phyloP scores from a whole-genome alignment of 2,329 filamentous ascomycete species.

The Camillea tinctor region DNA sequence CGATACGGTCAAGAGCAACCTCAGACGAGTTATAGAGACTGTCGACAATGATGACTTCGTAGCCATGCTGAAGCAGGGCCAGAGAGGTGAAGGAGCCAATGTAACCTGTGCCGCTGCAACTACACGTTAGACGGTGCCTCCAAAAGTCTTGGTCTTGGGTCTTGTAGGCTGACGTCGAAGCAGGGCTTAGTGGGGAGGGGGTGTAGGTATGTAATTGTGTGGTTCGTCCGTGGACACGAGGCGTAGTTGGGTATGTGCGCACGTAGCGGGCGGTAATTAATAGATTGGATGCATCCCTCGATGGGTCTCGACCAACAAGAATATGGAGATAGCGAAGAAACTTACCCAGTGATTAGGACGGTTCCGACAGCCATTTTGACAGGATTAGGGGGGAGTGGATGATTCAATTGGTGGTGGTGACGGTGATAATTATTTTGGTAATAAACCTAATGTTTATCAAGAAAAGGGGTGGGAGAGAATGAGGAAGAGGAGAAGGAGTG shows the following conservation, averaged over 20 bases:
- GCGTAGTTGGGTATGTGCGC: background rate
- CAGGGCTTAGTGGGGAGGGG: background rate
- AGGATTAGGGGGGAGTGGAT: constrained; percentile 13
- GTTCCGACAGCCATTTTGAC: constrained; percentile 75
- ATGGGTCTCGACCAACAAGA: background rate
- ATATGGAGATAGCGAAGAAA: constrained; percentile 1
- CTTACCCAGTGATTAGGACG: constrained; percentile 89
- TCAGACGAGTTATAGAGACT: constrained; percentile 95
- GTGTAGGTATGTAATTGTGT: background rate
- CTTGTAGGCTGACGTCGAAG: background rate
- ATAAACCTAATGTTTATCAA: background rate
- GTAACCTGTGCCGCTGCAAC: constrained; percentile 87
- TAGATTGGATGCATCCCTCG: background rate
- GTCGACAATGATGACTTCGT: constrained; percentile 95
- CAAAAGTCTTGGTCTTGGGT: background rate
- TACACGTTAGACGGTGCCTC: background rate
- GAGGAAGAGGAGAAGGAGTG: background rate
- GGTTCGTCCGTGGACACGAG: background rate
- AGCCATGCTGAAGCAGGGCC: constrained; percentile 87
- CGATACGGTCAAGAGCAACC: constrained; percentile 90
- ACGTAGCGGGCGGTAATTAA: background rate
- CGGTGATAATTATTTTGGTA: background rate
- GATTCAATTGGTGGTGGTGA: constrained; percentile 14
- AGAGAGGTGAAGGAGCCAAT: constrained; percentile 97
- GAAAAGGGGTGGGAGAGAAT: constrained; percentile 1